Percentiles rank a stretch among this genome's conserved stretches.
Conservation (phyloP, 2,329 filamentous ascomycete species). For the Pseudogymnoascus sp. region DNA sequence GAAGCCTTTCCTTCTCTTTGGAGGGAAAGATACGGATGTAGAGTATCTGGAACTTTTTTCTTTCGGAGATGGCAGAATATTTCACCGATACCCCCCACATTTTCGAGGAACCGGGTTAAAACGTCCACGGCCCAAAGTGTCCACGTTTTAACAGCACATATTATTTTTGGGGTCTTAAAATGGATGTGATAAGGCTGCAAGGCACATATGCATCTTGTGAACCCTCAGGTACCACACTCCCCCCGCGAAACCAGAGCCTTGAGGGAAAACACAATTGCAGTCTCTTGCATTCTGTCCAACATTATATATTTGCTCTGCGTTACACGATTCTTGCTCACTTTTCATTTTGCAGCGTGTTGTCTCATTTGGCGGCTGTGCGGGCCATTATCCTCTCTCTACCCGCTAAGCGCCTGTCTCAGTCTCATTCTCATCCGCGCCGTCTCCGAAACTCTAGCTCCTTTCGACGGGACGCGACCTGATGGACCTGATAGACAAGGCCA, state of each 20-base stretch:
- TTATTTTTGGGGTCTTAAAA: too few relatives aligned
- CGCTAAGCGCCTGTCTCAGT: not conserved
- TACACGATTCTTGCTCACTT: not conserved
- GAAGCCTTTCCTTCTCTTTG: constrained; percentile 11
- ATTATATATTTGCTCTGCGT: not conserved
- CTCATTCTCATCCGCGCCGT: not conserved
- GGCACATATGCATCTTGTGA: not conserved
- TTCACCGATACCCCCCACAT: not conserved
- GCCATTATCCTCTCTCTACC: not conserved
- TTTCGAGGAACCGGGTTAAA: not conserved
- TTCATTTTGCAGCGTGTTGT: not conserved
- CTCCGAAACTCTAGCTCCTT: not conserved
- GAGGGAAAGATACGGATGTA: constrained; percentile 8
- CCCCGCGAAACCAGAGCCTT: not conserved
- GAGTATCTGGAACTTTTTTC: constrained; percentile 7
- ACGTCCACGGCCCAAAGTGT: not conserved
- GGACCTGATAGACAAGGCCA: constrained; percentile 1
- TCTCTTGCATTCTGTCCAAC: not conserved
- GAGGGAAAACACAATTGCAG: not conserved
- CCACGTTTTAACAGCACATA: not conserved
- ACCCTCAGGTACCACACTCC: not conserved
- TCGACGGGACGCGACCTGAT: not conserved
- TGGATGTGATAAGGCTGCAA: not conserved
- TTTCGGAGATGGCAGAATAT: constrained; percentile 4
- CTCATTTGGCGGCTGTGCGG: not conserved